These are phyloP conservation scores for Boletus albobrunnescens DNA, from an alignment of 1,284 basidiomycete genomes.

Conservation along the genomic window DNA sequence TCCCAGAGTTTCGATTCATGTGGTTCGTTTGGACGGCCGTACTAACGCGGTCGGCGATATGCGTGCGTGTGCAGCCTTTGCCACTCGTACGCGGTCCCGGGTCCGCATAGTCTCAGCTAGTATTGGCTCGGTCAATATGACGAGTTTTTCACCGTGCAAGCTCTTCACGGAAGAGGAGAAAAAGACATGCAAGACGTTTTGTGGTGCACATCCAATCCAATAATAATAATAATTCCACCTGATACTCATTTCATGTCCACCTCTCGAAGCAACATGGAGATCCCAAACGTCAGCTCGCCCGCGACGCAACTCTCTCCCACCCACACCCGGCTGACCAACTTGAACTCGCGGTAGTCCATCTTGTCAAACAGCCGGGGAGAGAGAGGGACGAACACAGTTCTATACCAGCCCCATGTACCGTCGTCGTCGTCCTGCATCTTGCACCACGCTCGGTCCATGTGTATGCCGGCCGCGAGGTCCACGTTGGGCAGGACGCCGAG, in stretches of 20 bases:
- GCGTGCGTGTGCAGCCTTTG: too few species aligned
- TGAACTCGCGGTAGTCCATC: slow-evolving; percentile 32
- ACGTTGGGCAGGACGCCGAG: neutral
- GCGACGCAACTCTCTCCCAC: slow-evolving; percentile 14
- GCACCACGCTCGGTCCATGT: slow-evolving; percentile 24
- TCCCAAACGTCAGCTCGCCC: slow-evolving; percentile 18
- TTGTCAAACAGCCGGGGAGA: slow-evolving; percentile 32
- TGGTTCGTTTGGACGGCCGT: too few species aligned
- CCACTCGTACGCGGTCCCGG: too few species aligned
- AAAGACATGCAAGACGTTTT: too few species aligned
- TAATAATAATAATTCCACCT: too few species aligned
- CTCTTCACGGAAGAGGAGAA: neutral
- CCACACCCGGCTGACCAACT: slow-evolving; percentile 20
- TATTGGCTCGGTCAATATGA: too few species aligned
- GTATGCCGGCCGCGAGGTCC: slow-evolving; percentile 15
- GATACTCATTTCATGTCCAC: slow-evolving; percentile 20
- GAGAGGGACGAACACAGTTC: slow-evolving; percentile 30
- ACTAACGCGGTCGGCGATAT: too few species aligned
- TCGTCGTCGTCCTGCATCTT: slow-evolving; percentile 11
- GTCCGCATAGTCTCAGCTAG: too few species aligned
- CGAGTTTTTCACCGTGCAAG: too few species aligned
- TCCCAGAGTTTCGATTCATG: too few species aligned
- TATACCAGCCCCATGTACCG: slow-evolving; percentile 31
- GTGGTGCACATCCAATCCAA: too few species aligned
- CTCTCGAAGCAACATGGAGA: slow-evolving; percentile 20